Evolutionary conservation across 192 early-diverging fungal species (phyloP).

Genomic region (Backusella tuberculispora): DNA sequence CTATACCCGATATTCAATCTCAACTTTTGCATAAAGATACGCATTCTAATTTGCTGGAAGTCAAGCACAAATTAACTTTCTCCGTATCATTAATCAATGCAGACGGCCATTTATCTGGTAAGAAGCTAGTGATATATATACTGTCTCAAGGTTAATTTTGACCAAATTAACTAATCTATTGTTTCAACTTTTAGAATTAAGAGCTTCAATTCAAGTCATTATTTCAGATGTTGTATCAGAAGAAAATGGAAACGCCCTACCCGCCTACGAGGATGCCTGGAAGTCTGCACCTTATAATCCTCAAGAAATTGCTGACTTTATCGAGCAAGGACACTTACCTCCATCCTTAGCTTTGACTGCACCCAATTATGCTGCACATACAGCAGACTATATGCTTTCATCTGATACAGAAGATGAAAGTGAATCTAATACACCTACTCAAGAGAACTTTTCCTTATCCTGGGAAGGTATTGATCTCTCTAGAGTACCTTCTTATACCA

Average conservation of each 20-base stretch:
- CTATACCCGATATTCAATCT: constrained; percentile 23
- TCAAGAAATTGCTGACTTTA: constrained; percentile 17
- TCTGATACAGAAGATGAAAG: constrained; percentile 8
- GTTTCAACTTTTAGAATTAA: constrained; percentile 31
- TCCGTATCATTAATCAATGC: constrained; percentile 33
- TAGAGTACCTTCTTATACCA: constrained; percentile 42
- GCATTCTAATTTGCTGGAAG: constrained; percentile 36
- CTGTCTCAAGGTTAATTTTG: neutral
- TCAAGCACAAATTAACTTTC: constrained; percentile 46
- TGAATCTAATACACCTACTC: neutral
- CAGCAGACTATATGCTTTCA: constrained; percentile 1
- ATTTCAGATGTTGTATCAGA: constrained; percentile 28
- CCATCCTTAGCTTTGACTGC: constrained; percentile 28
- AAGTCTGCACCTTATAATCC: constrained; percentile 40
- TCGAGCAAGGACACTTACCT: constrained; percentile 30
- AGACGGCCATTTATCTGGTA: constrained; percentile 47
- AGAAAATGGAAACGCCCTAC: constrained; percentile 29
- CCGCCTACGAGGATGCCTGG: constrained; percentile 41
- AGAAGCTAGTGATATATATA: neutral
- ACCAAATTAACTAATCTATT: neutral
- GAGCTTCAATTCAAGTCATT: constrained; percentile 39
- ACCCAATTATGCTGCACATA: constrained; percentile 36
- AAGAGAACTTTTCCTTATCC: constrained; percentile 15
- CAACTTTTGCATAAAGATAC: constrained; percentile 33
- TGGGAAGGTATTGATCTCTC: constrained; percentile 37